Base-by-base conservation (phyloP, 257 asterid genomes). In the Henckelia pumila region DNA sequence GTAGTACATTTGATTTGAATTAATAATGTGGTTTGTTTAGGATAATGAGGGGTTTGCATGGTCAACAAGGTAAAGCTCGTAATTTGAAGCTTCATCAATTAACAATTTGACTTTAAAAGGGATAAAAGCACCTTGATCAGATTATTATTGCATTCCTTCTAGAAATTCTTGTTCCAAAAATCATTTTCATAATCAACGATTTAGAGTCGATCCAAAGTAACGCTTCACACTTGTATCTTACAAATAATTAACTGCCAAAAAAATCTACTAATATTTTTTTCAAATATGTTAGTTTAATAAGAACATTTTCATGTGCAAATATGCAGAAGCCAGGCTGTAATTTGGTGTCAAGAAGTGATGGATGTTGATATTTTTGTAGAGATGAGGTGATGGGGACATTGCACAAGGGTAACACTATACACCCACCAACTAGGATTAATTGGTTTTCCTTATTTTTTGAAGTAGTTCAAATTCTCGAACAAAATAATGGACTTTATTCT, bases 291-390 rank as follows among this genome's bases (percentile, higher is more conserved):
- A 44, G 49, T 37, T 57, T 24, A 22, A 60, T 67, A 25, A 53
- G 21, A 47, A 44, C 17, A 57, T 66, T 23, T 52, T 23, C 28
- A n/a, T 57, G 56, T 72, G 33, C 57, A 59, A 61, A 2, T 55
- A 29, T 53, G 32, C 49, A 35, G 63, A 62, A 55, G 73, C 69
- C 81, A 74, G 80, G 73, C 73, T 61, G 82, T 70, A 63, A 50
- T 44, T 65, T 59, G 78, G 67, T 64, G 80, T 65, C 65, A 22
- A 67, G 28, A 40, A 32, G 52, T 37, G 59, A 60, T 17, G 47
- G 72, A 67, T 47, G 73, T 65, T 63, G 73, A 75, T 70, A 14
- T 30, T 7, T 37, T 5, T 10, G 57, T 17, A 14, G 64, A 8
- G 44, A 8, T 30, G 61, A 44, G 37, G 69, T 68, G 81, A 63